Conservation (phyloP, 345 rosid species). For the Raphanus sativus region DNA sequence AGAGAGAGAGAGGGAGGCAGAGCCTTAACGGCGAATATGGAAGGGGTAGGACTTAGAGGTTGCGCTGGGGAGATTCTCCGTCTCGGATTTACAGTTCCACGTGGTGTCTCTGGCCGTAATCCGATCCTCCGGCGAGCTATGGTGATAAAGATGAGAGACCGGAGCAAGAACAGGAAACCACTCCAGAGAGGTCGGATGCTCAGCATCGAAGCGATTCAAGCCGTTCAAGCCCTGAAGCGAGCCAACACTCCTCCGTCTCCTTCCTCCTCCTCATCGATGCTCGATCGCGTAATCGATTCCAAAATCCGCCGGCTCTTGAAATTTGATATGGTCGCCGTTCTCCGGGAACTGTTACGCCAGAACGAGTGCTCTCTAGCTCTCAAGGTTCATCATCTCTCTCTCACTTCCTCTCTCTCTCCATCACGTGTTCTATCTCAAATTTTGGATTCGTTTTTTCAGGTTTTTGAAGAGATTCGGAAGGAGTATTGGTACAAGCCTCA, state of each 20-base stretch:
- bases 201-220: constrained; percentile 83
- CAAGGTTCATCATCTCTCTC: constrained; percentile 40
- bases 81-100: neutral
- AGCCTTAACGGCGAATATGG: constrained; percentile 24
- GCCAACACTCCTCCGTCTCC: constrained; percentile 34
- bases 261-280: constrained; percentile 14
- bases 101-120: neutral
- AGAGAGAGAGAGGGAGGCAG: neutral
- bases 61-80: constrained; percentile 20
- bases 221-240: constrained; percentile 73
- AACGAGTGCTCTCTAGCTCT: constrained; percentile 62
- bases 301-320: constrained; percentile 69
- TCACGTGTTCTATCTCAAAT: neutral
- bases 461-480: constrained; percentile 63
- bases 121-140: constrained; percentile 19
- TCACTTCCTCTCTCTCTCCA: neutral
- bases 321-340: constrained; percentile 80
- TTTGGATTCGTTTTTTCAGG: constrained; percentile 41
- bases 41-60: constrained; percentile 32
- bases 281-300: constrained; percentile 46
- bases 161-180: constrained; percentile 74
- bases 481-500: constrained; percentile 79
- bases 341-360: constrained; percentile 76
- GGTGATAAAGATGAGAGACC: constrained; percentile 55
- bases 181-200: constrained; percentile 76